Evolutionary conservation across 164 flowering plant genomes (phyloP), one percentile per base, ranked within the genome.

Genomic region (Hamamelis virginiana): DNA sequence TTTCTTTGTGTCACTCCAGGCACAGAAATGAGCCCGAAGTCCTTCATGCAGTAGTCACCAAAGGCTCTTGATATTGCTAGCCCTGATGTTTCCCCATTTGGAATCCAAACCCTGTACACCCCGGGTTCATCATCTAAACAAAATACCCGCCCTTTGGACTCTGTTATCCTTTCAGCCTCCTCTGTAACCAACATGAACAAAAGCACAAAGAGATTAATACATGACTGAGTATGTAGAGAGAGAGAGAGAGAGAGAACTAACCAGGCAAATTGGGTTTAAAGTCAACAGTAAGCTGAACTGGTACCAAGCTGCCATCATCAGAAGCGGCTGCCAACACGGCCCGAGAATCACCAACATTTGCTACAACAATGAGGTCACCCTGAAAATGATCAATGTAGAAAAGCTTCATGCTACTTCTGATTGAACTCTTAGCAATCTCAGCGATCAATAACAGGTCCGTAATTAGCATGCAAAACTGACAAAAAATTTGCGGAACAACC

Each of bases 21-120:
- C 66, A 78, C 84, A 25, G 92, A 88, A 48, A 83, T 83, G 6
- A 88, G 83, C 0, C 92, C 92, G 59, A 76, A 88, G 55, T 88
- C 89, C 68, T 86, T 88, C 9, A 83, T 67, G 59, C 88, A 84
- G 65, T 82, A 79, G 65, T 88, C 92, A 11, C 92, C 89, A 27
- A 89, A 80, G 26, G 94, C 94, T 75, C 94, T 76, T 16, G 92
- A 86, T 68, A 86, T 69, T 57, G 92, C 92, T 1, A 88, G 75
- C 28, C 92, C 92, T 15, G 87, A 86, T 1, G 82, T 58, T 23
- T 80, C 73, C 0, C 69, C 82, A 68, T 82, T 75, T 1, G 89
- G 92, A 55, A 66, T 75, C 90, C 92, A 88, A 16, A 88, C 80
- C 61, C 92, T 66, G 66, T 77, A 80, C 22, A 86, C 83, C 18